Base-by-base conservation (phyloP, 768 basidiomycete genomes). In the Boletus bicolor region DNA sequence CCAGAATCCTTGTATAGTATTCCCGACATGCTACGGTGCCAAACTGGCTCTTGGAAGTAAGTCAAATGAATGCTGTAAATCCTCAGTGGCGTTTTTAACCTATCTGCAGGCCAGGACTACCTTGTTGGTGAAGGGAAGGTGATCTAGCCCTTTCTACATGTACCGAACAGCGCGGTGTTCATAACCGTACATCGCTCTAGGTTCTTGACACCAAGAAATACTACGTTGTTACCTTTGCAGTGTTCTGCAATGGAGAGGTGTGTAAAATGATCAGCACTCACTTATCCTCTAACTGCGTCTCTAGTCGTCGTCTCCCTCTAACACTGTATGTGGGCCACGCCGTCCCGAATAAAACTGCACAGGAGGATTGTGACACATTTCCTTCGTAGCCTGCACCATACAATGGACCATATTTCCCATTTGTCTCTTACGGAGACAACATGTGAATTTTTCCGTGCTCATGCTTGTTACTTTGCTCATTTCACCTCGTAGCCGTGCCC, bases 231-330 rank as follows among this genome's bases (percentile, higher is more conserved):
- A 82, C 83, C 4, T 79, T 83, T 59, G 81, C 80, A 0, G 62
- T 83, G 34, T 83, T 83, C 59, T 82, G 79, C 43, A 82, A 82
- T 57, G 82, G 83, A 62, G 82, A 84, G 76, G 82, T 81, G 49
- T 35, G 74, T 39, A 44, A 34, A 17, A 35, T 24, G n/a, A 14
- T 37, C 38, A 24, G 7, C 37, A 15, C 36, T 19, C 30, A 35
- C 7, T 15, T 11, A n/a, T 44, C 50, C 28, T 49, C 38, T 45
- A 28, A 17, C 26, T 8, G 26, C 19, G 9, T 30, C 17, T 30
- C 38, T 10, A 84, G 82, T 85, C 82, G 0, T 84, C 82, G 17
- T 84, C 83, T 30, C 82, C 83, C 26, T 84, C 82, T 0, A 84
- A 83, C 61, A 83, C 66, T n/a, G 67, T 67, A 42, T 45, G 65